These are phyloP conservation scores for Firmiana major DNA, from an alignment of 345 rosid species.

Conservation along the genomic window DNA sequence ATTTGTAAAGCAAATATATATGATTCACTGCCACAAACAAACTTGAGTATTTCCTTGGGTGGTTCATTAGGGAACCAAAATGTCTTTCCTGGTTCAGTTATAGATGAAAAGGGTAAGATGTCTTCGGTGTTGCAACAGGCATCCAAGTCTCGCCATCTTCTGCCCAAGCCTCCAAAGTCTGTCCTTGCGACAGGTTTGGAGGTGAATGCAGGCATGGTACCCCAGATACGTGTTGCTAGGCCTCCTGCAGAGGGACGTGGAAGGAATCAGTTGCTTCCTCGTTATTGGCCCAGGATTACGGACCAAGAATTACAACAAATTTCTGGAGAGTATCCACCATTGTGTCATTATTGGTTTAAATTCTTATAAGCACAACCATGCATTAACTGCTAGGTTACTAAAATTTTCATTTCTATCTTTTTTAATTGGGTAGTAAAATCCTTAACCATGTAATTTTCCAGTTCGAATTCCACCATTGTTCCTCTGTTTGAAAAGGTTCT, in stretches of 20 bases:
- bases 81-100: conserved; percentile 42
- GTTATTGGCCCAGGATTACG: conserved; percentile 99
- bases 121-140: conserved; percentile 56
- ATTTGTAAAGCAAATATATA: conserved; percentile 44
- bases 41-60: conserved; percentile 76
- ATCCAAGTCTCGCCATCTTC: conserved; percentile 68
- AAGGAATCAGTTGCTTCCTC: conserved; percentile 92
- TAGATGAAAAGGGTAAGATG: conserved; percentile 63
- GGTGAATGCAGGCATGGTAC: conserved; percentile 57
- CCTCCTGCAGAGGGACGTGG: conserved; percentile 95
- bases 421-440: conserved; percentile 20
- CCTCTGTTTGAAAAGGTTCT: conserved; percentile 96
- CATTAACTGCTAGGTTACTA: conserved; percentile 11
- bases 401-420: conserved; percentile 20
- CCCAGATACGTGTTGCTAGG: conserved; percentile 90
- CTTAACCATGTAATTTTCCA: conserved; percentile 51
- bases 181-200: conserved; percentile 57
- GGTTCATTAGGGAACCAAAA: conserved; percentile 46
- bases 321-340: conserved; percentile 93
- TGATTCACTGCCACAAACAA: conserved; percentile 62
- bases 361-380: conserved; percentile 14
- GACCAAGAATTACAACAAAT: conserved; percentile 93
- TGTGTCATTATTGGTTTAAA: conserved; percentile 18
- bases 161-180: conserved; percentile 85
- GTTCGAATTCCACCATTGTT: conserved; percentile 90